These are phyloP conservation scores for Sarcocystis neurona DNA, from an alignment of 169 alveolate genomes.

Conservation along the genomic window DNA sequence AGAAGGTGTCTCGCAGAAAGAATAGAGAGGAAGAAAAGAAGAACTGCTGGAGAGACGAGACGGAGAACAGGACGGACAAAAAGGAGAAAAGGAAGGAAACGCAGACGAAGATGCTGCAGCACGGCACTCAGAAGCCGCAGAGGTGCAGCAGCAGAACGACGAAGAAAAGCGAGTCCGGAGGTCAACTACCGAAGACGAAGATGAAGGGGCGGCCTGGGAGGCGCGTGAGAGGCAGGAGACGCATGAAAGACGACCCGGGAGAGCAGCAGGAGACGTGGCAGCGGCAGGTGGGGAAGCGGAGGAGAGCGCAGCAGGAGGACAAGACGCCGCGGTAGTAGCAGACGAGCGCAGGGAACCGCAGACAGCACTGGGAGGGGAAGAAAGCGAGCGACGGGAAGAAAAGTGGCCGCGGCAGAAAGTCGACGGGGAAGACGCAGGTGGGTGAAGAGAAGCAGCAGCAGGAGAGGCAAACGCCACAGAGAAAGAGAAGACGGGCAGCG, in stretches of 20 bases:
- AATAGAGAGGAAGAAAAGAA: not conserved
- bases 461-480: not conserved
- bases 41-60: too few species aligned
- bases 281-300: too few species aligned
- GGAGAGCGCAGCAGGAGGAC: too few species aligned
- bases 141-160: not conserved
- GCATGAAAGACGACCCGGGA: too few species aligned
- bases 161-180: too few species aligned
- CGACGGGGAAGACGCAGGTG: not conserved
- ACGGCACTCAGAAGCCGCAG: conserved; percentile 5
- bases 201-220: too few species aligned
- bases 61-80: not conserved
- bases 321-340: too few species aligned
- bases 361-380: not conserved
- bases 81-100: not conserved
- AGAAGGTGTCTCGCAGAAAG: not conserved
- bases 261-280: too few species aligned
- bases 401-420: not conserved
- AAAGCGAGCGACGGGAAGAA: not conserved
- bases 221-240: too few species aligned
- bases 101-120: not conserved
- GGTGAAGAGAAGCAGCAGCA: not conserved
- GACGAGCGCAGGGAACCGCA: too few species aligned
- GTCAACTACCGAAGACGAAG: too few species aligned
- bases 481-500: too few species aligned